phyloP scores from a whole-genome alignment of 768 basidiomycete genomes.

The Macrocybe gigantea region DNA sequence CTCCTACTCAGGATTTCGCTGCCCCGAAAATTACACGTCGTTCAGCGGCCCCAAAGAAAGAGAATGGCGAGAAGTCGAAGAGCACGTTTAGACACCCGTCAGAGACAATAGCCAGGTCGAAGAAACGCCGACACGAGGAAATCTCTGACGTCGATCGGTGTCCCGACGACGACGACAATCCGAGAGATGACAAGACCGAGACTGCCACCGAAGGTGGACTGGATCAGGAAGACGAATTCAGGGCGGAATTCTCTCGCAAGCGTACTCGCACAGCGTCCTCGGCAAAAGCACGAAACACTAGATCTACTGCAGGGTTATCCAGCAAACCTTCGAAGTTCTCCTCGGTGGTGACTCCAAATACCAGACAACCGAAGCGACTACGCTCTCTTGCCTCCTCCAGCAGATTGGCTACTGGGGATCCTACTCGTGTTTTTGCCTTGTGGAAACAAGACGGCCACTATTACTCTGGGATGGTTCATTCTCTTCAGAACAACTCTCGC shows the following conservation, averaged over 20 bases:
- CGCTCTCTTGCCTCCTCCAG: conserved; percentile 29
- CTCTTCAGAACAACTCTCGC: conserved; percentile 17
- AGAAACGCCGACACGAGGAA: too few species aligned
- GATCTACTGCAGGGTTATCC: conserved; percentile 8
- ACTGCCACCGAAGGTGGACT: conserved; percentile 35
- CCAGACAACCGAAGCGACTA: conserved; percentile 31
- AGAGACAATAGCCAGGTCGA: too few species aligned
- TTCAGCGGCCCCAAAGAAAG: too few species aligned
- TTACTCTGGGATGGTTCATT: conserved; percentile 53
- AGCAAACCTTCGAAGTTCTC: conserved; percentile 19
- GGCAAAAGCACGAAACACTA: conserved; percentile 15
- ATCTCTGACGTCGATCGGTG: too few species aligned
- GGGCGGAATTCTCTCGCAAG: conserved; percentile 28
- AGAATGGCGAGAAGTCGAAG: too few species aligned
- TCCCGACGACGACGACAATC: conserved; percentile 14
- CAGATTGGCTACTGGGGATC: conserved; percentile 10
- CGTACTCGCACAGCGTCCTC: conserved; percentile 32
- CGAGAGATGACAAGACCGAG: conserved; percentile 30
- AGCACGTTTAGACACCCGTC: too few species aligned
- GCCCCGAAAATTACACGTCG: too few species aligned
- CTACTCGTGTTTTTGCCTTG: conserved; percentile 64
- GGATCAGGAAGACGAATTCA: conserved; percentile 20
- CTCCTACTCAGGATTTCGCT: too few species aligned
- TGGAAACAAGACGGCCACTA: conserved; percentile 59
- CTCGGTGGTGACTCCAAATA: conserved; percentile 18